These are phyloP conservation scores for Fraxinus sp. DNA, from an alignment of 305 asterid species.

Conservation along the genomic window DNA sequence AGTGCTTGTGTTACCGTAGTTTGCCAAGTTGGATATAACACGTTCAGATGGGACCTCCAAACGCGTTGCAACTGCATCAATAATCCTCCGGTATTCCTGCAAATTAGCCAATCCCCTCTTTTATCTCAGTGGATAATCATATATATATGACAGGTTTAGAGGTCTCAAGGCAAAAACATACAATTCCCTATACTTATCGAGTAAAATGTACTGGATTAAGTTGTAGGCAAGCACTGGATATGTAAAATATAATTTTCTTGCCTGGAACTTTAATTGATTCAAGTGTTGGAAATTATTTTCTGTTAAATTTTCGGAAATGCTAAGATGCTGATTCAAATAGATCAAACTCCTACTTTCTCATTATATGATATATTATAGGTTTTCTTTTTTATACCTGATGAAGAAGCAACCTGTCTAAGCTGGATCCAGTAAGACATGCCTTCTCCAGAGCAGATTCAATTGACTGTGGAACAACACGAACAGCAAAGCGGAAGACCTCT, in stretches of 20 bases:
- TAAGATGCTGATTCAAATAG: not conserved
- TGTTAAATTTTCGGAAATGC: not conserved
- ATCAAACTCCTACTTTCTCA: not conserved
- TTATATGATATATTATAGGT: not conserved
- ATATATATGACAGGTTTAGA: not conserved
- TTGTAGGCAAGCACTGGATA: not conserved
- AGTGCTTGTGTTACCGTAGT: constrained; percentile 89
- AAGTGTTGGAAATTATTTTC: not conserved
- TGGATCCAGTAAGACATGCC: constrained; percentile 60
- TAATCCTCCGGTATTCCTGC: constrained; percentile 90
- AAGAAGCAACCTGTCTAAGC: constrained; percentile 76
- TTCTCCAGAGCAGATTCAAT: constrained; percentile 60
- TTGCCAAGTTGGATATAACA: constrained; percentile 80
- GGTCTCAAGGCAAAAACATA: not conserved
- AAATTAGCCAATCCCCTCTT: not conserved
- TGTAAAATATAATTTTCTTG: not conserved
- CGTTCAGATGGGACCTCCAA: constrained; percentile 64
- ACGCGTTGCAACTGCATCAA: constrained; percentile 86
- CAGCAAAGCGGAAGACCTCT: constrained; percentile 80
- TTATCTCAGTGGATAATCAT: not conserved
- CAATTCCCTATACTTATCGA: not conserved
- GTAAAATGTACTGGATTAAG: not conserved
- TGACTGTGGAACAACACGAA: constrained; percentile 74
- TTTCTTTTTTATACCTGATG: constrained; percentile 59
- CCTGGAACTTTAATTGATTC: not conserved